Conservation (phyloP, 495 filamentous ascomycete species). For the Aspergillus asperescens region DNA sequence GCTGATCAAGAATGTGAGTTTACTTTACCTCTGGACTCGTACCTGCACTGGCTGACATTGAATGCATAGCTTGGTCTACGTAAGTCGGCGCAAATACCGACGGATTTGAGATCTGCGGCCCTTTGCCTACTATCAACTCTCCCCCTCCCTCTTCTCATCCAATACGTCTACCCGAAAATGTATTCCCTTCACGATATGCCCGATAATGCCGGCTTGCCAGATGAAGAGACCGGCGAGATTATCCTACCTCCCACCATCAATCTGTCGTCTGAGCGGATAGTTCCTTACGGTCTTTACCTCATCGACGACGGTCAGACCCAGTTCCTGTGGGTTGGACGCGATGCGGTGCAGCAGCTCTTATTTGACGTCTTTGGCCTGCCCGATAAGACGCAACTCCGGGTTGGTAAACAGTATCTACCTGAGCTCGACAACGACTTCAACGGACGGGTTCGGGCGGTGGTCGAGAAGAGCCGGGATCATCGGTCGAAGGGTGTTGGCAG, state of each 20-base stretch:
- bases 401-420: slow-evolving; percentile 83
- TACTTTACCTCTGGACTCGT: background rate
- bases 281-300: slow-evolving; percentile 92
- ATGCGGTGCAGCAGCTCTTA: slow-evolving; percentile 85
- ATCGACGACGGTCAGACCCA: slow-evolving; percentile 97
- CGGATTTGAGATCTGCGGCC: slow-evolving; percentile 89
- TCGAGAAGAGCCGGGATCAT: slow-evolving; percentile 89
- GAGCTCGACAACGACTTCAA: slow-evolving; percentile 94
- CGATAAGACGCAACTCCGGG: slow-evolving; percentile 74
- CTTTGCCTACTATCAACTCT: slow-evolving; percentile 90
- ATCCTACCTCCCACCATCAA: slow-evolving; percentile 79
- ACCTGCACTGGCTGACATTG: slow-evolving; percentile 21
- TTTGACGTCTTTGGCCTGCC: slow-evolving; percentile 82
- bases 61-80: slow-evolving; percentile 71
- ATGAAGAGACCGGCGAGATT: slow-evolving; percentile 80
- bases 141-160: slow-evolving; percentile 84
- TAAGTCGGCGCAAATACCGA: slow-evolving; percentile 93
- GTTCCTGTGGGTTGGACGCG: slow-evolving; percentile 93
- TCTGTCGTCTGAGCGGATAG: slow-evolving; percentile 78
- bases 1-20: slow-evolving; percentile 82
- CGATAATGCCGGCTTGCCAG: slow-evolving; percentile 81
- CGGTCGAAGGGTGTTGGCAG: slow-evolving; percentile 78
- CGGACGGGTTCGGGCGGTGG: slow-evolving; percentile 80
- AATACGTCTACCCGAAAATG: slow-evolving; percentile 92
- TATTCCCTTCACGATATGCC: slow-evolving; percentile 98